These are phyloP conservation scores for Suillus subaureus DNA, from an alignment of 768 basidiomycete genomes.

Conservation along the genomic window DNA sequence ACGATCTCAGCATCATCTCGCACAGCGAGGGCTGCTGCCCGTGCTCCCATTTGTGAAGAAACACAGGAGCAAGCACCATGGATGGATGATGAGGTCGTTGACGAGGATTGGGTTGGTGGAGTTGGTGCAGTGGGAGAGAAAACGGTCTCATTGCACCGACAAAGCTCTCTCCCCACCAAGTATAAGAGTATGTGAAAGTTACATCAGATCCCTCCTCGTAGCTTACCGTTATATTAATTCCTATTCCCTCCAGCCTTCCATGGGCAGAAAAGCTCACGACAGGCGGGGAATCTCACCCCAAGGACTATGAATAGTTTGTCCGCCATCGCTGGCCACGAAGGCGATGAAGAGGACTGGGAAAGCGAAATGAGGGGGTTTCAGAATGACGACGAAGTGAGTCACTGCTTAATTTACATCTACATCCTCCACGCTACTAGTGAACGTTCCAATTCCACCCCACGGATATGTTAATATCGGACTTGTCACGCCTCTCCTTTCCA, in stretches of 20 bases:
- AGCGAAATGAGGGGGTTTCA: constrained; percentile 57
- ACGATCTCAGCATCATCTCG: constrained; percentile 80
- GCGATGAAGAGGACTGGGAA: constrained; percentile 90
- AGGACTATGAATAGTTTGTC: constrained; percentile 81
- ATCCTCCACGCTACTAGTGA: constrained; percentile 4
- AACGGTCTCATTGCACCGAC: constrained; percentile 68
- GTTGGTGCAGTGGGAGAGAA: constrained; percentile 86
- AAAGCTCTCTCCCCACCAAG: constrained; percentile 78
- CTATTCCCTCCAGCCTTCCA: constrained; percentile 48
- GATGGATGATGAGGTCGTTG: constrained; percentile 79
- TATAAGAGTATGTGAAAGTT: constrained; percentile 62
- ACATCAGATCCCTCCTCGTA: constrained; percentile 6
- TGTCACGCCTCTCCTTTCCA: constrained; percentile 16
- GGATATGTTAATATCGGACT: constrained; percentile 11
- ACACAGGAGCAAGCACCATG: constrained; percentile 56
- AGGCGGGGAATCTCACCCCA: constrained; percentile 65
- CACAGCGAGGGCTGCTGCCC: constrained; percentile 58
- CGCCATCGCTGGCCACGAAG: constrained; percentile 84
- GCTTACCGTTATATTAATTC: constrained; percentile 17
- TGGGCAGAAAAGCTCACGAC: constrained; percentile 45
- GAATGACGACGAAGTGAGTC: constrained; percentile 67
- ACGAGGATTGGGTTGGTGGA: constrained; percentile 79
- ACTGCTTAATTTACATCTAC: constrained; percentile 11
- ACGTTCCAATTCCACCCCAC: constrained; percentile 1
- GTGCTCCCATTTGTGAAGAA: constrained; percentile 71